These are phyloP conservation scores for Podosphaera xanthii DNA, from an alignment of 2,329 filamentous ascomycete genomes.

Conservation along the genomic window DNA sequence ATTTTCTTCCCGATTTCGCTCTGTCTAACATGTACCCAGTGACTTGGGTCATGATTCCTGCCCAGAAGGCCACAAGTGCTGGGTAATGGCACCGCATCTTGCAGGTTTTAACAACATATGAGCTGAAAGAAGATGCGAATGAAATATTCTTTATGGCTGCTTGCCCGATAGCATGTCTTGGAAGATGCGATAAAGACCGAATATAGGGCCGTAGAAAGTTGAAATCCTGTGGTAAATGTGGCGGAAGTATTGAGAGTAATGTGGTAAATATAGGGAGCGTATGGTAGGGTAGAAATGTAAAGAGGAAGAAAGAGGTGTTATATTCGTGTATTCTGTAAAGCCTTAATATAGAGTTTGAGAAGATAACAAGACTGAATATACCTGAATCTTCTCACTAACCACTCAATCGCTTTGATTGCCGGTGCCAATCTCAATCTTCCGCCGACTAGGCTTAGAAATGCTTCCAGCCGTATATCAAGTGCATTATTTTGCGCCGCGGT, in stretches of 20 bases:
- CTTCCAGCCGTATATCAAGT: constrained; percentile 54
- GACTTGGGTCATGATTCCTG: constrained; percentile 65
- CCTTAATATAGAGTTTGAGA: too few species aligned
- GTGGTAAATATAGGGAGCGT: constrained; percentile 65
- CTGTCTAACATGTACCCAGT: constrained; percentile 63
- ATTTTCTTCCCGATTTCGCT: constrained; percentile 49
- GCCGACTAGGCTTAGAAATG: constrained; percentile 62
- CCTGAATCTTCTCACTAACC: constrained; percentile 80
- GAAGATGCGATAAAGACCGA: constrained; percentile 49
- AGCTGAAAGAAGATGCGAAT: constrained; percentile 56
- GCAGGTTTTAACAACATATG: constrained; percentile 55
- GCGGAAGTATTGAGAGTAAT: constrained; percentile 65
- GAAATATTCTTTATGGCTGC: constrained; percentile 56
- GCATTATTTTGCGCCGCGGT: constrained; percentile 60
- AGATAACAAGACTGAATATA: constrained; percentile 20
- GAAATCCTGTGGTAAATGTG: constrained; percentile 50
- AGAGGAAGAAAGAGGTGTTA: constrained; percentile 55
- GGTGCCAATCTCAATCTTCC: constrained; percentile 62
- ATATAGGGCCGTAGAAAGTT: constrained; percentile 76
- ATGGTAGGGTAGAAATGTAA: constrained; percentile 86
- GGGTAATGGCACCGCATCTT: constrained; percentile 51
- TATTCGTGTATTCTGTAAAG: constrained; percentile 59
- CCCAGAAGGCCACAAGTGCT: constrained; percentile 73
- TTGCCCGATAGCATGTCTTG: constrained; percentile 62
- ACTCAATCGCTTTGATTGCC: constrained; percentile 78